Conservation (phyloP, 495 filamentous ascomycete genomes). For the Parachaetomium inaequale region DNA sequence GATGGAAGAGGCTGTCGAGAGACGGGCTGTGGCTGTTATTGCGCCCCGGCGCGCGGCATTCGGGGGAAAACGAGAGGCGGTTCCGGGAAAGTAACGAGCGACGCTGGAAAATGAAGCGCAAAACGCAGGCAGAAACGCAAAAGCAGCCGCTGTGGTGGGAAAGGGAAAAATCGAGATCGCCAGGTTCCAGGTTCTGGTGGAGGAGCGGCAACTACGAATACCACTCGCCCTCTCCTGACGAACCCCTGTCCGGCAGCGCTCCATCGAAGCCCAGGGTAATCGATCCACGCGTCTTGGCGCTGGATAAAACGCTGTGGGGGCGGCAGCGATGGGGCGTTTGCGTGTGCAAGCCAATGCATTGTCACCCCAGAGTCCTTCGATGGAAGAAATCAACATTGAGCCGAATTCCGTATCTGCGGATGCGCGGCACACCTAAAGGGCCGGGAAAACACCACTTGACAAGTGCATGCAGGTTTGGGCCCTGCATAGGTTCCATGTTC, state of each 20-base stretch:
- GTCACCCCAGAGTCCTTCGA: background rate
- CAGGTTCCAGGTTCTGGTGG: no score
- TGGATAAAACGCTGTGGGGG: background rate
- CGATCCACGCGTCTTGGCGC: background rate
- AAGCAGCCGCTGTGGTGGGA: no score
- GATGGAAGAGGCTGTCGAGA: background rate
- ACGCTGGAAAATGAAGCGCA: background rate
- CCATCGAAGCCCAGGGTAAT: background rate
- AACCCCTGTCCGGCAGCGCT: background rate
- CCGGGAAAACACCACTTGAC: no score
- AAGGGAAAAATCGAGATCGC: background rate
- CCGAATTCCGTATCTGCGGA: no score
- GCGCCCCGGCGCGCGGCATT: background rate
- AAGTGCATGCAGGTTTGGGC: no score
- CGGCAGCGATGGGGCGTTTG: no score
- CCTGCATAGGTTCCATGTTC: no score
- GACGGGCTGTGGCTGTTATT: background rate
- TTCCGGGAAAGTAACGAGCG: background rate
- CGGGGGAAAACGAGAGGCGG: background rate
- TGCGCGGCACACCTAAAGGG: no score
- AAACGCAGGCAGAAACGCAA: background rate
- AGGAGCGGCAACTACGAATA: background rate
- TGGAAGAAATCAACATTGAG: no score
- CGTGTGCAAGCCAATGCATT: no score
- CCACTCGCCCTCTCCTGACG: background rate